Base-by-base conservation (phyloP, 371 early-diverging fungal genomes). In the Dipsacomyces acuminosporus region DNA sequence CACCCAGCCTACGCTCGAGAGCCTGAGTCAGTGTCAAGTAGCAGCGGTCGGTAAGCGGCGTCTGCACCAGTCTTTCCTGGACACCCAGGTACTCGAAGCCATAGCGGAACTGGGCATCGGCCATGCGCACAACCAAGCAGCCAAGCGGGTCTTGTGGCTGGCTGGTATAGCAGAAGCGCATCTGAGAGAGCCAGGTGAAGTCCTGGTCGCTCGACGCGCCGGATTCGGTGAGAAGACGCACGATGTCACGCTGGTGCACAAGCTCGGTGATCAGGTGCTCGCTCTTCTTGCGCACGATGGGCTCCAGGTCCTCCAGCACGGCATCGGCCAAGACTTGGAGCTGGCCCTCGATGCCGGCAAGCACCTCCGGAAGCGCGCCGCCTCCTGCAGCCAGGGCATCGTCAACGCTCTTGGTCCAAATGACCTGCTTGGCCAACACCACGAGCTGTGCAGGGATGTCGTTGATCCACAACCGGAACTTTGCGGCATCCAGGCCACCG, bases 41-140 rank as follows among this genome's bases (percentile, higher is more conserved):
- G 80, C 98, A 98, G 33, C 94, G 84, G 76, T 97, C 98, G 0
- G 99, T 99, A 51, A 98, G 74, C 4, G 98, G 97, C 8, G 99
- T 99, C 75, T 96, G 96, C 26, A 99, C 97, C 45, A 99, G 80
- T 15, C 95, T 88, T 65, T 99, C 98, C 13, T 87, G 83, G 3
- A 98, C 88, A 44, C 98, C 99, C 52, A 95, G 86, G 65, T 98
- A 99, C 75, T 99, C 99, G 57, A 86, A 99, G 0, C 98, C 97
- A 60, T 99, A 99, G 25, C 76, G 75, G 82, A 97, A 96, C 21
- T 80, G 71, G 13, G 97, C 94, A 63, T 96, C 90, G 18, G 96
- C 98, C 91, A 99, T 93, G 38, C 78, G 75, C 62, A 98, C 88
- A 0, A 73, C 73, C 24, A 98, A 77, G 25, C 88, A 76, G 44